Evolutionary conservation across 2,329 filamentous ascomycete genomes (phyloP), one percentile per base, ranked within the genome.

Genomic region (Capronia coronata): DNA sequence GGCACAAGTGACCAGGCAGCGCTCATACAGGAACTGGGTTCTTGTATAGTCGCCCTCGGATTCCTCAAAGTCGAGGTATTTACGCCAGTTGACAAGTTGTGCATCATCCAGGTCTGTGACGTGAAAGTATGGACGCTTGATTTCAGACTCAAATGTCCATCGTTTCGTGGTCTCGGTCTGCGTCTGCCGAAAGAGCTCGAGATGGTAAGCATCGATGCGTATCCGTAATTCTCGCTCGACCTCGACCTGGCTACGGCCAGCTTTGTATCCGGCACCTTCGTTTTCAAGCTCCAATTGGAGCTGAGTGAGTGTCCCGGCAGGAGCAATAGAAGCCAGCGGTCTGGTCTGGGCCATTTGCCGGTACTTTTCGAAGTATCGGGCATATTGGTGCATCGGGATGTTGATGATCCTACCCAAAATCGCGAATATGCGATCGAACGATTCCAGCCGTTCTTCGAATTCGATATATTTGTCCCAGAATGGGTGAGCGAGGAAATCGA

Each of bases 391-490:
- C 80, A 95, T 87, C 0, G 93, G 91, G 46, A 97, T 89, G 62
- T 86, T 80, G 46, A 95, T 86, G 48, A 96, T 78, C 46, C 90
- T 86, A 54, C 78, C 77, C 45, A 95, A 77, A 48, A 98, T 87
- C 34, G 80, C 81, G 61, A 94, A 94, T 47, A 96, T 87, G 62
- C 82, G 87, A 56, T 94, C 87, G 11, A 84, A 80, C 0, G 85
- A 82, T 62, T 95, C 89, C 54, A 91, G 76, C 1, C 90, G 85
- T 66, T 96, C 90, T 66, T 97, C 93, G 63, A 94, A 97, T 65
- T 97, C 93, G 57, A 98, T 81, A 64, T 95, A 98, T 70, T 95
- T 97, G 68, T 98, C 93, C 93, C 93, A 98, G 71, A 98, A 96
- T 1, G 89, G 89, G 65, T 96, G 89, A 1, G 90, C 85, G 23